Evolutionary conservation across 352 stramenopile species (phyloP), one percentile per base, ranked within the genome.

Genomic region (Phytophthora sansomeana): DNA sequence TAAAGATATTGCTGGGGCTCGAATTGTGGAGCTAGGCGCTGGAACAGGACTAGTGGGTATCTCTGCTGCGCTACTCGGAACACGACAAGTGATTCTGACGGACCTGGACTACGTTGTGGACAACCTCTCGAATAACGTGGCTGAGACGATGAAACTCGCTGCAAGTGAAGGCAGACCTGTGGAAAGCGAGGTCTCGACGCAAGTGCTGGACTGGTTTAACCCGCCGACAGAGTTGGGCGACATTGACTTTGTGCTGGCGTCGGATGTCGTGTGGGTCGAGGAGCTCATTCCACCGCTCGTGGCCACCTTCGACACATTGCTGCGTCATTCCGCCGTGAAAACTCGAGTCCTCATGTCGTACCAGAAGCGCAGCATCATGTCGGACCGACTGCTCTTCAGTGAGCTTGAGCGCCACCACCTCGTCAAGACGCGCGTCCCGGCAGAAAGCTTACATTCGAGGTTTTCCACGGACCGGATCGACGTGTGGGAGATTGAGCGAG

Each of bases 251-350:
- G 73, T 98, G 28, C 48, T 98, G 24, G 90, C 89, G 24, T 94
- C 92, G 7, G 92, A 97, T 66, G 91, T 98, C 47, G 91, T 98
- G 35, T 98, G 92, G 91, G 76, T 97, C 16, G 79, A 95, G 42
- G 77, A 92, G 56, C 85, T 97, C 36, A 94, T 97, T 28, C 60
- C 74, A 3, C 88, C 92, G 29, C 85, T 98, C 17, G 91, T 97
- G 16, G 16, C 63, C 14, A 96, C 91, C 0, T 82, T 98, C 35
- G 73, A 81, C 16, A 53, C 44, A 6, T 51, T 95, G 44, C 35
- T 91, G 36, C 65, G 55, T 4, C 51, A 80, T 42, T 90, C 83
- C 0, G 24, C 16, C 5, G 29, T 60, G 26, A 50, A 69, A 9
- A 85, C 79, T 5, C 72, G 58, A 26, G 67, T 93, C 11, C 67